A percentile compares a stretch with the other conserved stretches of the same genome.
These are phyloP conservation scores for Trichophyton benhamiae DNA, from an alignment of 2,329 filamentous ascomycete genomes.

Conservation along the genomic window DNA sequence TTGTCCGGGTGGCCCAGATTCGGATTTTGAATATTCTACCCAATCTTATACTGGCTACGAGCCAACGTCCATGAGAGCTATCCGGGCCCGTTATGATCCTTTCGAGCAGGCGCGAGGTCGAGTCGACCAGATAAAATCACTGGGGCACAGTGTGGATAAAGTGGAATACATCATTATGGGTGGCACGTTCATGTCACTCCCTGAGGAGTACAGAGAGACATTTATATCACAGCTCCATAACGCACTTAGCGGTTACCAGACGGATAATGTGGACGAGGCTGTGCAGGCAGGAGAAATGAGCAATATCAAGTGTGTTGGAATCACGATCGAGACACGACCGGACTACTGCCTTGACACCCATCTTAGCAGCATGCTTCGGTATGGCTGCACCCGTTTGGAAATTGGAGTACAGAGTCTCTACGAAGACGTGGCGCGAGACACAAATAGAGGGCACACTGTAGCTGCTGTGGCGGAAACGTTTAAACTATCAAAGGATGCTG, in stretches of 20 bases:
- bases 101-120: slow-evolving; percentile 94
- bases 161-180: slow-evolving; percentile 99
- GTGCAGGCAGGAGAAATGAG: slow-evolving; percentile 92
- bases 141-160: slow-evolving; percentile 96
- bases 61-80: slow-evolving; percentile 95
- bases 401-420: slow-evolving; percentile 94
- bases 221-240: slow-evolving; percentile 97
- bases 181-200: slow-evolving; percentile 94
- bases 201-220: slow-evolving; percentile 75
- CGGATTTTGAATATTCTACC: slow-evolving; percentile 97
- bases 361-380: slow-evolving; percentile 89
- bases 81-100: slow-evolving; percentile 90
- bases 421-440: slow-evolving; percentile 95
- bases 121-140: slow-evolving; percentile 89
- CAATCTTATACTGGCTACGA: slow-evolving; percentile 99
- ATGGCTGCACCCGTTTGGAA: slow-evolving; percentile 88
- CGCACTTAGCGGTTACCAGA: slow-evolving; percentile 89
- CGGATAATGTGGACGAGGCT: slow-evolving; percentile 85
- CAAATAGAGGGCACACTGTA: slow-evolving; percentile 92
- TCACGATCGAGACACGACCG: slow-evolving; percentile 93
- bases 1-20: slow-evolving; percentile 92
- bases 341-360: slow-evolving; percentile 97
- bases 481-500: slow-evolving; percentile 90
- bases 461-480: slow-evolving; percentile 93
- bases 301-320: slow-evolving; percentile 93